Evolutionary conservation across 2,329 filamentous ascomycete genomes (phyloP).

Genomic region (Apiospora sp.): DNA sequence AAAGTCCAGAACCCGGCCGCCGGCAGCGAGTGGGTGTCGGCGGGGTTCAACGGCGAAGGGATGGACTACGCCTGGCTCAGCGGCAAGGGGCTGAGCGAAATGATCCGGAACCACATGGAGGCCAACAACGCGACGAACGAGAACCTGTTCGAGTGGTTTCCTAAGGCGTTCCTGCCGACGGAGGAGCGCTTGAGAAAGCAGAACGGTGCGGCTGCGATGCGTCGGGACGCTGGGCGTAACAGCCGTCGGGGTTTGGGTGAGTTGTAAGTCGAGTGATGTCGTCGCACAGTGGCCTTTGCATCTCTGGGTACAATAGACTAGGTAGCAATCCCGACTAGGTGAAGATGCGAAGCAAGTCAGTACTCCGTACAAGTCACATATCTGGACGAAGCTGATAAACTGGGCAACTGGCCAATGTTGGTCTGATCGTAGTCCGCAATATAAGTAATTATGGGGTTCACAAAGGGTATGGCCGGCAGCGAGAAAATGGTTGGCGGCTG

Average conservation of each 20-base stretch:
- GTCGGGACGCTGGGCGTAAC: background rate
- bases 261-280: background rate
- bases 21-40: conserved; percentile 56
- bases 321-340: too few relatives aligned
- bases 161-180: background rate
- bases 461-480: too few relatives aligned
- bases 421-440: too few relatives aligned
- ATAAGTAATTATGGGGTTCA: too few relatives aligned
- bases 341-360: too few relatives aligned
- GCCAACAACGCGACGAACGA: conserved; percentile 2
- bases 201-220: background rate
- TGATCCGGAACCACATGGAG: conserved; percentile 32
- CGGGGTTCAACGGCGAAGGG: conserved; percentile 59
- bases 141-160: background rate
- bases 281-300: too few relatives aligned
- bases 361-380: too few relatives aligned
- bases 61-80: conserved; percentile 63
- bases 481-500: too few relatives aligned
- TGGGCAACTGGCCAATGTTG: too few relatives aligned
- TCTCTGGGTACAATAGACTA: too few relatives aligned
- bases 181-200: background rate
- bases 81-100: conserved; percentile 52
- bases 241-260: background rate
- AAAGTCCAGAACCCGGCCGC: background rate
- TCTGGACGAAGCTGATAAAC: too few relatives aligned